These are phyloP conservation scores for Eugenia klotzschiana DNA, from an alignment of 441 rosid genomes.

Conservation along the genomic window DNA sequence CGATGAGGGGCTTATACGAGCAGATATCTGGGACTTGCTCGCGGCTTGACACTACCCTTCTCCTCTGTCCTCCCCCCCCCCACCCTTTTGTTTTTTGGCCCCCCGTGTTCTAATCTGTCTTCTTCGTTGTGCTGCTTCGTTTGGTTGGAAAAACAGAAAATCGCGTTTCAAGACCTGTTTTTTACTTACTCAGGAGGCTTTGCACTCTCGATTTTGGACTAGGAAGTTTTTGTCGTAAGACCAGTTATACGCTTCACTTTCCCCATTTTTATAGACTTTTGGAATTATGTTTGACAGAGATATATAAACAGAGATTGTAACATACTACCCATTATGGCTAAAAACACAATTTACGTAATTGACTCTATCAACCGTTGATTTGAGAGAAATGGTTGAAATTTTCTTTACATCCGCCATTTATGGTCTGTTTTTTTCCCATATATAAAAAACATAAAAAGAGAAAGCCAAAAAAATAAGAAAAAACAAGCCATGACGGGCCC, in stretches of 20 bases:
- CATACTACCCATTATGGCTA: neutral
- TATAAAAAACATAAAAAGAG: too few relatives aligned
- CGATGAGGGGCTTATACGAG: neutral
- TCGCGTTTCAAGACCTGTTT: neutral
- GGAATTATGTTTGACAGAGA: neutral
- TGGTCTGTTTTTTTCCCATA: neutral
- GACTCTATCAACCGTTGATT: neutral
- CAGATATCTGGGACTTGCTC: neutral
- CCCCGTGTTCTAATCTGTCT: neutral
- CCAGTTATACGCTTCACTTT: neutral
- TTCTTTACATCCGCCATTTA: neutral
- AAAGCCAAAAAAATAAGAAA: neutral
- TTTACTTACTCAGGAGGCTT: neutral
- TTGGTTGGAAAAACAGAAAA: neutral
- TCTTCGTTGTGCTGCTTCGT: neutral
- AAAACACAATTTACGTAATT: too few relatives aligned
- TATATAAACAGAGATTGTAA: neutral
- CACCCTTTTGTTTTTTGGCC: neutral
- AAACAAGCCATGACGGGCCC: neutral
- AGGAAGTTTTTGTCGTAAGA: neutral
- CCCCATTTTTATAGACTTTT: neutral
- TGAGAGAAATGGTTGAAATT: neutral
- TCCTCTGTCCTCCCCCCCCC: neutral
- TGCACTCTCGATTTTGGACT: neutral
- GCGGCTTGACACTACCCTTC: neutral